Evolutionary conservation across 805 yeast genomes (phyloP).

Genomic region (Komagataella pseudopastoris): DNA sequence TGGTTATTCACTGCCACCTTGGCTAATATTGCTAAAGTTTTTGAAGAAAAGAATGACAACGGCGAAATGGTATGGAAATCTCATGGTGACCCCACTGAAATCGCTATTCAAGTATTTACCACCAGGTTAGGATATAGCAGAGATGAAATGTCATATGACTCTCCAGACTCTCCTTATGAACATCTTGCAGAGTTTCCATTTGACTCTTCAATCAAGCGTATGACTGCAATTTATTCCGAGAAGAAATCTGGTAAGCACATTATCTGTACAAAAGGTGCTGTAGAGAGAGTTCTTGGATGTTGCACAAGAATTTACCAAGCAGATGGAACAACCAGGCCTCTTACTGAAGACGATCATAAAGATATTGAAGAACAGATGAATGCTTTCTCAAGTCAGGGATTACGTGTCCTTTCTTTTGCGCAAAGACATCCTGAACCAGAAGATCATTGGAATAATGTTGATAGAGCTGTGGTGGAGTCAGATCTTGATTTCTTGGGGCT

Average conservation of each 20-base stretch:
- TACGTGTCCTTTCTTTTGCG: slow-evolving; percentile 66
- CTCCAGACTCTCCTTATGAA: slow-evolving; percentile 15
- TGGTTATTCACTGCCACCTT: slow-evolving; percentile 61
- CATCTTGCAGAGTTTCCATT: slow-evolving; percentile 59
- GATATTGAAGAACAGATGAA: slow-evolving; percentile 42
- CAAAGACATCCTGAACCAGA: slow-evolving; percentile 19
- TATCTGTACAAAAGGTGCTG: slow-evolving; percentile 60
- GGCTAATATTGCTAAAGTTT: slow-evolving; percentile 68
- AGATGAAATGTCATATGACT: slow-evolving; percentile 24
- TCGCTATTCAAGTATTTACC: slow-evolving; percentile 72
- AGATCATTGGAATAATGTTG: slow-evolving; percentile 15
- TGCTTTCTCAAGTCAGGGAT: slow-evolving; percentile 47
- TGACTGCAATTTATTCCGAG: slow-evolving; percentile 45
- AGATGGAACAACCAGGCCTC: slow-evolving; percentile 10
- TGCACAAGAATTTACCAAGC: slow-evolving; percentile 41
- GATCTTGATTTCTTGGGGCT: slow-evolving; percentile 48
- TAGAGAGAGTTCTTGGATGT: slow-evolving; percentile 47
- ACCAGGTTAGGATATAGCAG: slow-evolving; percentile 42
- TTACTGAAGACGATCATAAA: slow-evolving; percentile 26
- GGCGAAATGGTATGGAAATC: slow-evolving; percentile 46
- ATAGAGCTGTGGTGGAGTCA: slow-evolving; percentile 34
- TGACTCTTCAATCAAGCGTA: slow-evolving; percentile 61
- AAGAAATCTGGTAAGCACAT: slow-evolving; percentile 12
- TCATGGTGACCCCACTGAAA: slow-evolving; percentile 84
- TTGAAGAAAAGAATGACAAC: slow-evolving; percentile 29